Conservation (phyloP, 129 eudicot species). For the Rutidosis leptorrhynchoides region DNA sequence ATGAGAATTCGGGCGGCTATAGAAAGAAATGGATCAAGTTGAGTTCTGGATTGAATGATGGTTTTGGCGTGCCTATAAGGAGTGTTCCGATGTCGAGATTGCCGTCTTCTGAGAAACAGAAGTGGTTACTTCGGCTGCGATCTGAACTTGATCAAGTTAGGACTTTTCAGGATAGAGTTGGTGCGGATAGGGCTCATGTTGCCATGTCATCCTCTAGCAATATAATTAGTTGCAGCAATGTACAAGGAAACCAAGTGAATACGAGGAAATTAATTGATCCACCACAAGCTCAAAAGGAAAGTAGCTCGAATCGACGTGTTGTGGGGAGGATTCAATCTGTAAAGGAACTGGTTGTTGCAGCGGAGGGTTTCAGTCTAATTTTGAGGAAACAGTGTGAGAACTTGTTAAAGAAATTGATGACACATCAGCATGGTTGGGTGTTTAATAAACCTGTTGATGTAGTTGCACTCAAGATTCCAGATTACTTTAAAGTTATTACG, state of each 20-base stretch:
- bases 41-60: slow-evolving; percentile 44
- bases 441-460: slow-evolving; percentile 77
- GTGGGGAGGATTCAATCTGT: slow-evolving; percentile 54
- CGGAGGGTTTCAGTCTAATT: slow-evolving; percentile 30
- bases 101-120: slow-evolving; percentile 41
- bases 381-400: slow-evolving; percentile 61
- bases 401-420: slow-evolving; percentile 61
- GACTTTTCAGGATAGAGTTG: slow-evolving; percentile 42
- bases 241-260: slow-evolving; percentile 29
- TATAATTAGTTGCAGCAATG: slow-evolving; percentile 34
- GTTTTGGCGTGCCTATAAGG: slow-evolving; percentile 54
- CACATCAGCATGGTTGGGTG: slow-evolving; percentile 66
- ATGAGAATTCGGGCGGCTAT: slow-evolving; percentile 37
- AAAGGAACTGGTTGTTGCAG: slow-evolving; percentile 17
- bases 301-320: slow-evolving; percentile 37
- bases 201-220: slow-evolving; percentile 42
- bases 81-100: slow-evolving; percentile 48
- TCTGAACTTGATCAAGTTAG: slow-evolving; percentile 59
- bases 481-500: slow-evolving; percentile 62
- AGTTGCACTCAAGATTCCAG: slow-evolving; percentile 68
- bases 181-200: slow-evolving; percentile 32
- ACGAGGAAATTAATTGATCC: slow-evolving; percentile 30
- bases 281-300: slow-evolving; percentile 35
- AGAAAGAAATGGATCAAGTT: slow-evolving; percentile 58
- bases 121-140: slow-evolving; percentile 41